phyloP scores from a whole-genome alignment of 345 rosid species.

The Cochlearia excelsa region DNA sequence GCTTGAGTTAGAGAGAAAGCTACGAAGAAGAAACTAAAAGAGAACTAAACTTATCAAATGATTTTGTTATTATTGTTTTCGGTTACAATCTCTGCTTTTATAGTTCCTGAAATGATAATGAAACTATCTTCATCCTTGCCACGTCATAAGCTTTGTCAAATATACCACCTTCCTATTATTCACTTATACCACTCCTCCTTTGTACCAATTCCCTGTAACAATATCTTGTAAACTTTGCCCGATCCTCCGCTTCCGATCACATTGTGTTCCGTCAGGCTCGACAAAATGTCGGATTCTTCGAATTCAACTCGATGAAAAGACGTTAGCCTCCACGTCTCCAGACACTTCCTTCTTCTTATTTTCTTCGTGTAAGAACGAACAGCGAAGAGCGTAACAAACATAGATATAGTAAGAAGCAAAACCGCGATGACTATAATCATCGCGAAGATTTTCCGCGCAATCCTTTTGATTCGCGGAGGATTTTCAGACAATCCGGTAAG shows the following conservation, averaged over 20 bases:
- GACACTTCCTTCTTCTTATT: slow-evolving; percentile 30
- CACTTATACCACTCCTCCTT: no score
- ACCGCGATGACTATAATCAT: slow-evolving; percentile 44
- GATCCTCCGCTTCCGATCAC: slow-evolving; percentile 91
- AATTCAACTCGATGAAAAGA: slow-evolving; percentile 73
- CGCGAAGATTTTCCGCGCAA: slow-evolving; percentile 44
- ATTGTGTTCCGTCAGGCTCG: slow-evolving; percentile 62
- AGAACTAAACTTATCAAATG: no score
- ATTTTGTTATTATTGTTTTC: no score
- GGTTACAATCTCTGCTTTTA: no score
- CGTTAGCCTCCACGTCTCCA: slow-evolving; percentile 75
- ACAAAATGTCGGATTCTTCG: slow-evolving; percentile 53
- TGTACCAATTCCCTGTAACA: no score
- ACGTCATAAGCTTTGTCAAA: no score
- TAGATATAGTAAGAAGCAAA: slow-evolving; percentile 34
- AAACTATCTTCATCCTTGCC: no score
- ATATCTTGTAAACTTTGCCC: slow-evolving; percentile 72
- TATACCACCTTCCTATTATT: no score
- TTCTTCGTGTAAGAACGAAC: slow-evolving; percentile 47
- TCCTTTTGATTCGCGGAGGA: slow-evolving; percentile 26
- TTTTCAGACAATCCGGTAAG: slow-evolving; percentile 53
- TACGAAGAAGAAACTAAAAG: no score
- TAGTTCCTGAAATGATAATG: no score
- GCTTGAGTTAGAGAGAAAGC: no score
- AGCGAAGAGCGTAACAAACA: slow-evolving; percentile 39